Conservation (phyloP, 495 filamentous ascomycete species). For the Aspergillus haitiensis region DNA sequence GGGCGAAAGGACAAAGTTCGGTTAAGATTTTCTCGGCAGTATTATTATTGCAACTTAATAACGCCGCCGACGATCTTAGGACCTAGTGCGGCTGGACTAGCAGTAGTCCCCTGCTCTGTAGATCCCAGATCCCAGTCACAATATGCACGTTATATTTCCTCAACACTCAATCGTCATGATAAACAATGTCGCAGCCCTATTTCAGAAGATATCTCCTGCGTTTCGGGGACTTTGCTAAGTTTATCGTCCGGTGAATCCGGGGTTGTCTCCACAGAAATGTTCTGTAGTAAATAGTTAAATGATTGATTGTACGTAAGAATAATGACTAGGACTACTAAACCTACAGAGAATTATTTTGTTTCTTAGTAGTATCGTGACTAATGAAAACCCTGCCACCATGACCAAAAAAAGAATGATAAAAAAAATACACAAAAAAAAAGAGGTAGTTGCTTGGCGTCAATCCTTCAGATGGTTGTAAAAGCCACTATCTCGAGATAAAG, state of each 20-base stretch:
- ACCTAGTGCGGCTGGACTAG: background rate
- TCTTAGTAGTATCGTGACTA: background rate
- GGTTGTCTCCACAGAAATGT: slow-evolving; percentile 13
- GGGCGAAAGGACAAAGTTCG: background rate
- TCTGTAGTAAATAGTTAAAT: too few species aligned
- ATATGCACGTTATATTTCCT: background rate
- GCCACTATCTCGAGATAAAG: background rate
- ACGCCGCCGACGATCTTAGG: background rate
- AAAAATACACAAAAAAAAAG: too few species aligned
- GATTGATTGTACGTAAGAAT: background rate
- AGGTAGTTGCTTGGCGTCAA: background rate
- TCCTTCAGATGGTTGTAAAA: background rate
- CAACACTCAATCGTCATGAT: background rate
- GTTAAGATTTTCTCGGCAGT: background rate
- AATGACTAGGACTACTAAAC: too few species aligned
- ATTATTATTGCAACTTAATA: background rate
- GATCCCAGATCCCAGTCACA: slow-evolving; percentile 4
- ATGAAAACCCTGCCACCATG: background rate
- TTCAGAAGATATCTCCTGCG: background rate
- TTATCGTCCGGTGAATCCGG: slow-evolving; percentile 8
- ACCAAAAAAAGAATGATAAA: too few species aligned
- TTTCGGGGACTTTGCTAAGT: too few species aligned
- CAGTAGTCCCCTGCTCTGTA: background rate
- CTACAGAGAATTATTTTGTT: background rate
- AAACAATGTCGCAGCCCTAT: too few species aligned